Base-by-base conservation (phyloP, 352 stramenopile genomes). In the Phytophthora citricola region DNA sequence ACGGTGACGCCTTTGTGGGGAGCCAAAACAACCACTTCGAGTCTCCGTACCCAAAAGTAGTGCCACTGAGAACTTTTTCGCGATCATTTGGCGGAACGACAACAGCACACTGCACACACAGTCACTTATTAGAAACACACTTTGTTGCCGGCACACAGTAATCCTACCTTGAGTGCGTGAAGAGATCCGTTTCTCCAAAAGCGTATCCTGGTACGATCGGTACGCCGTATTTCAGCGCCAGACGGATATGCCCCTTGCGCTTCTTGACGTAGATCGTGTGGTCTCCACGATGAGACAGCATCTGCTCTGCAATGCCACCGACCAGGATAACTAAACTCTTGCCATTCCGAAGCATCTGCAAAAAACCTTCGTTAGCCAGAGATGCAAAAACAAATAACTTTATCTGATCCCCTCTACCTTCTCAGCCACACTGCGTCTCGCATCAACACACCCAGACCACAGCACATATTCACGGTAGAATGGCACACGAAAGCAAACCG, bases 171-270 rank as follows among this genome's bases (percentile, higher is more conserved):
- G 86, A 93, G 53, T 92, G 82, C 7, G 83, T 92, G 73, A 86
- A 94, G n/a, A 94, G 69, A 36, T 95, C 85, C 0, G 83, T 95
- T 56, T 95, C 88, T 47, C 86, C 88, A 51, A 94, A 95, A n/a
- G 68, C 73, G 54, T 95, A 95, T 27, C 76, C 75, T 0, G 88
- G 86, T 11, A 95, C 85, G 60, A 95, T 80, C 1, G 88, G 72
- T 1, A 88, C 75, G 47, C 88, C 88, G 49, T 91, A 86, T 69
- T 91, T 83, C 20, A 95, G 65, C 39, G 88, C 78, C 20, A 95
- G 50, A 24, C 87, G 87, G 46, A 94, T 80, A 53, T 93, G 85
- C n/a, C 88, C 86, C 61, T 94, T 95, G 66, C 88, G 83, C 48
- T 92, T 83, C 58, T 89, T 88, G 55, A 84, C 79, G 70, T 92